A percentile compares a stretch with the other conserved stretches of the same genome.
phyloP scores from a whole-genome alignment of 768 basidiomycete genomes.

The Scleroderma bovista region DNA sequence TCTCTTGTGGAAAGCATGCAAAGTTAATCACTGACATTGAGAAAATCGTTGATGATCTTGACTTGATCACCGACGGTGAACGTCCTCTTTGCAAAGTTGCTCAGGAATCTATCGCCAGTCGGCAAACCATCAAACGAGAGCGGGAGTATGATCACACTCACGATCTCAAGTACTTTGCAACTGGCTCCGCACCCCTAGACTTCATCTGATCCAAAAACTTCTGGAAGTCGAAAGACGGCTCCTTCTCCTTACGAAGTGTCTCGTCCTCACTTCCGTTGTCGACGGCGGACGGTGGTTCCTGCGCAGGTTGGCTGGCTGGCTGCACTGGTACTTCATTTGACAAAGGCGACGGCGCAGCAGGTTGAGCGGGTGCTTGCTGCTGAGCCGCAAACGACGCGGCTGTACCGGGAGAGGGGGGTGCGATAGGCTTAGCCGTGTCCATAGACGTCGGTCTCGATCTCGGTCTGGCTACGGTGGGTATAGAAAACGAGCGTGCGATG shows the following conservation, averaged over 20 bases:
- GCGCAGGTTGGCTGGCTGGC: constrained; percentile 4
- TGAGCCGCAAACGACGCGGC: constrained; percentile 50
- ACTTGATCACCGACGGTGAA: constrained; percentile 93
- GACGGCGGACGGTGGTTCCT: constrained; percentile 21
- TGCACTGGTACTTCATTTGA: constrained; percentile 6
- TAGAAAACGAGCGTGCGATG: constrained; percentile 58
- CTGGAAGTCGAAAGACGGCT: constrained; percentile 83
- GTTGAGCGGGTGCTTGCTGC: constrained; percentile 19
- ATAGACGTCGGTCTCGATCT: constrained; percentile 50
- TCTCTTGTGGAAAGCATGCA: background rate
- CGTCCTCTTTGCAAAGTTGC: constrained; percentile 87
- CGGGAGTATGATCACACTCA: constrained; percentile 42
- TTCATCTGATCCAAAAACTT: constrained; percentile 95
- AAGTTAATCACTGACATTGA: constrained; percentile 46
- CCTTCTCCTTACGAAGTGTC: constrained; percentile 32
- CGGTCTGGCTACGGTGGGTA: constrained; percentile 41
- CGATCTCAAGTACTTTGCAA: constrained; percentile 95
- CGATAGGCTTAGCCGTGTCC: constrained; percentile 53
- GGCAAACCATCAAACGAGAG: background rate
- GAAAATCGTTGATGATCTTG: constrained; percentile 92
- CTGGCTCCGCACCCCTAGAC: constrained; percentile 77
- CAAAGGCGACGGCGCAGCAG: constrained; percentile 5
- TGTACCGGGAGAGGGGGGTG: constrained; percentile 57
- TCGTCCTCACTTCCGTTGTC: constrained; percentile 18
- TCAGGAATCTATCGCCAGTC: constrained; percentile 62